phyloP scores from a whole-genome alignment of 345 rosid species.

The Clausena lansium region DNA sequence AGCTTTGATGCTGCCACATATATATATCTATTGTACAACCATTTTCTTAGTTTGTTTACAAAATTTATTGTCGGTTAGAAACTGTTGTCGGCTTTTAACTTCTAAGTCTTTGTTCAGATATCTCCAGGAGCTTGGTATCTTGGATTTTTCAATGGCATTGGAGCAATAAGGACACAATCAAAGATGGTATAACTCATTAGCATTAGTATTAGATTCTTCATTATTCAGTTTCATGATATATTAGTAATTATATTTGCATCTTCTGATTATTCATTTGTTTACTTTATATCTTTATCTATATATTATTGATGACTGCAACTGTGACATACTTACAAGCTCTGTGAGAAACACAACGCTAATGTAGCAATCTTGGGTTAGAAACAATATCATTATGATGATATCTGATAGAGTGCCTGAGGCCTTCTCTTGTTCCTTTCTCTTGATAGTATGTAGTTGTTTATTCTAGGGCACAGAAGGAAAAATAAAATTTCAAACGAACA shows the following conservation, averaged over 20 bases:
- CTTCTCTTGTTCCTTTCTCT: not conserved
- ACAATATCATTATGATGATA: not conserved
- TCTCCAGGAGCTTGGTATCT: constrained; percentile 85
- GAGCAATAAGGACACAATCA: constrained; percentile 76
- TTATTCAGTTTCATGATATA: not conserved
- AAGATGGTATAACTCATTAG: constrained; percentile 68
- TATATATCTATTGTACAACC: not conserved
- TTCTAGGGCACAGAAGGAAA: not conserved
- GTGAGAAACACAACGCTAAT: not conserved
- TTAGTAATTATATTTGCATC: not conserved
- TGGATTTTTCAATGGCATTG: constrained; percentile 91
- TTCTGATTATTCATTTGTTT: not conserved
- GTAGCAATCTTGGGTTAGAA: not conserved
- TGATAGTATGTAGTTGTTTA: not conserved
- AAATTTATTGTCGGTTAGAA: not conserved
- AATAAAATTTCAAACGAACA: no score
- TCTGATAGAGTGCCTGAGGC: not conserved
- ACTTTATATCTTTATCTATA: not conserved
- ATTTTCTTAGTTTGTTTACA: not conserved
- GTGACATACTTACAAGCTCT: not conserved
- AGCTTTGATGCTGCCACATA: not conserved
- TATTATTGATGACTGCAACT: not conserved
- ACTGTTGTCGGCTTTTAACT: constrained; percentile 8
- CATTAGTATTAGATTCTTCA: constrained; percentile 5
- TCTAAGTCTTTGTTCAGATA: constrained; percentile 45